Conservation (phyloP, 2,329 filamentous ascomycete species). For the Penicillium sp. region DNA sequence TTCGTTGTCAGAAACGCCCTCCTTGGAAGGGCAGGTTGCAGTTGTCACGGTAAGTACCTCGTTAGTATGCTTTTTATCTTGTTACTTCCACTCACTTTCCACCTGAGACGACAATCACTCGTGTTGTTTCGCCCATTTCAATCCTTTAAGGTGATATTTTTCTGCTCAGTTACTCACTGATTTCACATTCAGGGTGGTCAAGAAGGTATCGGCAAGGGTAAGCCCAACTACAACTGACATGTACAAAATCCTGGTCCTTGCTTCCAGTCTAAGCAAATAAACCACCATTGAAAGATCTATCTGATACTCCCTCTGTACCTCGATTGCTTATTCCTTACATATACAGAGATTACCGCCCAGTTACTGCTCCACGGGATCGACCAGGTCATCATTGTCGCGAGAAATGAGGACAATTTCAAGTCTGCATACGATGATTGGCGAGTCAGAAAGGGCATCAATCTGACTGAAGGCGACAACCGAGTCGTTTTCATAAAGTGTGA, state of each 20-base stretch:
- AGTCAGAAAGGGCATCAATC: slow-evolving; percentile 10
- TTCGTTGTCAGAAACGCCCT: slow-evolving; percentile 22
- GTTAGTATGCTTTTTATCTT: neutral
- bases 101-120: too few species aligned
- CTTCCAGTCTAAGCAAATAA: too few species aligned
- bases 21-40: slow-evolving; percentile 23
- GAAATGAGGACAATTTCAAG: slow-evolving; percentile 19
- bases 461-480: slow-evolving; percentile 15
- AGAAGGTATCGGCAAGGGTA: slow-evolving; percentile 26
- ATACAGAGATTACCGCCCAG: slow-evolving; percentile 24
- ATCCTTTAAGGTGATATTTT: too few species aligned
- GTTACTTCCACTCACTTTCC: neutral
- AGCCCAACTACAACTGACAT: neutral
- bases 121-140: too few species aligned
- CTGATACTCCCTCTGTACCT: neutral
- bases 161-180: too few species aligned
- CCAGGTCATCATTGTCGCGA: slow-evolving; percentile 26
- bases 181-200: slow-evolving; percentile 19
- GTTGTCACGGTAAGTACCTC: slow-evolving; percentile 22
- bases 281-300: neutral
- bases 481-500: slow-evolving; percentile 27
- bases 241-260: too few species aligned
- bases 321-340: too few species aligned
- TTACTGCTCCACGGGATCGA: slow-evolving; percentile 27
- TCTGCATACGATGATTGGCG: slow-evolving; percentile 22